Conservation (phyloP, 306 rosid genomes). For the Comarum palustre region DNA sequence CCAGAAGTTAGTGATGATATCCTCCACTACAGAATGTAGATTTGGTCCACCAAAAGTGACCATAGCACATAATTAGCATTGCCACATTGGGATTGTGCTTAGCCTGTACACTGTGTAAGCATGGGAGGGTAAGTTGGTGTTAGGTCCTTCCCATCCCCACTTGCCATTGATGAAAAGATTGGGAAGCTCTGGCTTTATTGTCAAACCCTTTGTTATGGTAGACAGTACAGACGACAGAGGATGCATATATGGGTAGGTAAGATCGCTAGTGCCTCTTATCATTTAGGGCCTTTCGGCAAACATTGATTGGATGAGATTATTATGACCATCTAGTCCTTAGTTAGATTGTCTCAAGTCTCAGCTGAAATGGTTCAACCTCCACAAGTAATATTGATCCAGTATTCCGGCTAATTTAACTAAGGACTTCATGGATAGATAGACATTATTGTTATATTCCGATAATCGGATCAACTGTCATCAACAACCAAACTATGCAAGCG, state of each 20-base stretch:
- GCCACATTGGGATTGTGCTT: background rate
- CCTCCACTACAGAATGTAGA: slow-evolving; percentile 9
- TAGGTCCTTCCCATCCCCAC: background rate
- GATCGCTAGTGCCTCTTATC: slow-evolving; percentile 29
- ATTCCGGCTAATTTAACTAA: background rate
- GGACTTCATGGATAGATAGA: background rate
- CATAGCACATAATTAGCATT: background rate
- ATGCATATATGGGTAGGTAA: slow-evolving; percentile 34
- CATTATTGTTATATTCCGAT: background rate
- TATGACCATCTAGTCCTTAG: slow-evolving; percentile 17
- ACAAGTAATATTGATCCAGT: background rate
- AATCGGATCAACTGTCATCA: background rate
- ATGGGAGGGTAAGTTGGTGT: slow-evolving; percentile 1
- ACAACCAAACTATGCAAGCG: background rate
- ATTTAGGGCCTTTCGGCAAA: slow-evolving; percentile 25
- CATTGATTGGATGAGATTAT: background rate
- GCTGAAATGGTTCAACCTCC: slow-evolving; percentile 33
- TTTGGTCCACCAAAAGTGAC: slow-evolving; percentile 13
- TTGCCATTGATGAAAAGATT: background rate
- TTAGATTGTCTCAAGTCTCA: slow-evolving; percentile 1
- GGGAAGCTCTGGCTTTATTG: slow-evolving; percentile 17
- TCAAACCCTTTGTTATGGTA: slow-evolving; percentile 2
- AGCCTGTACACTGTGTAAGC: slow-evolving; percentile 5
- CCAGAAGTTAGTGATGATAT: background rate
- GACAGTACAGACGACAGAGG: background rate